Evolutionary conservation across 148 eudicot species (phyloP), one percentile per base, ranked within the genome.

Genomic region (Rhododendron mucronatum): DNA sequence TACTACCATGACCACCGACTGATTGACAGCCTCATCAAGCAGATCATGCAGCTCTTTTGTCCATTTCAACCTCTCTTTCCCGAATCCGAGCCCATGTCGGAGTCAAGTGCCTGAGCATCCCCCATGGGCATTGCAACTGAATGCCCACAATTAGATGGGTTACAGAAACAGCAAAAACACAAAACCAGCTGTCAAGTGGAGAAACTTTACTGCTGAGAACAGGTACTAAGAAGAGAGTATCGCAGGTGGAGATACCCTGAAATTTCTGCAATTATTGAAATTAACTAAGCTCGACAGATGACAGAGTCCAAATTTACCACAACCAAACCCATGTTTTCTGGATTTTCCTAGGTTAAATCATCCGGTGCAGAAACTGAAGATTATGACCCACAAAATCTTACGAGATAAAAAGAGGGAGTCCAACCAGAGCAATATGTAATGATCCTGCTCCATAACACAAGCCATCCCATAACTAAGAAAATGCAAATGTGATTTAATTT

Each of bases 1-100:
- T 87, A 88, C 91, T 92, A 55, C 90, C 88, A 10, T 90, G 92
- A 59, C 94, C 91, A 53, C 94, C 90, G 89, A 89, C 88, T 89
- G 90, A 88, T 88, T 88, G 51, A 92, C 94, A 1, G 91, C 89
- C 82, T 87, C 90, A 81, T 90, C 94, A 53, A 90, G 90, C 78
- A 89, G 86, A 82, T 90, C 89, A 33, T 90, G 92, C 82, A 90
- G 82, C 16, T 89, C 90, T 77, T 88, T 85, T 0, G 91, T 90
- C 92, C 94, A 92, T 47, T 87, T 89, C 86, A 90, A 57, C 81
- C 94, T 80, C 87, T 92, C 91, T 85, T 88, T 90, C 7, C 89
- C 86, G 1, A 89, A 83, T 88, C 91, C 5, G 53, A 80, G 28
- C 86, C 92, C 92, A 55, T 87, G 33, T 84, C 81, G 28, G 30